A percentile compares a stretch with the other conserved stretches of the same genome.
Evolutionary conservation across 345 rosid species (phyloP).

Genomic region (Clausena lansium): DNA sequence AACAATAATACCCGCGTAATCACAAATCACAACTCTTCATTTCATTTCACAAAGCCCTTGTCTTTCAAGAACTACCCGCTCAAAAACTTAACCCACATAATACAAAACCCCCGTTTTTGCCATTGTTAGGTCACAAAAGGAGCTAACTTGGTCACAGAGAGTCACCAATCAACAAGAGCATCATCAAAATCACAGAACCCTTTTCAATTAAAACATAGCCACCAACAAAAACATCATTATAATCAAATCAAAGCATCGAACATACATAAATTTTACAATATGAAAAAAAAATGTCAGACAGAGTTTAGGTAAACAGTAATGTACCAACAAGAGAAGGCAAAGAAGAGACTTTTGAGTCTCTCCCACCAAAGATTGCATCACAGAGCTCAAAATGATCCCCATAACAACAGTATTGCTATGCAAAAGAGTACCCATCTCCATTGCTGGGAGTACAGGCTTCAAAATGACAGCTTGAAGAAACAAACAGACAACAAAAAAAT

Average conservation of each 20-base stretch:
- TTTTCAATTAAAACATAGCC: not conserved
- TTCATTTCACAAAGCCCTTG: not conserved
- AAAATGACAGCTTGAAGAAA: not conserved
- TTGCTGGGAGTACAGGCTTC: not conserved
- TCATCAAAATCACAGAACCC: not conserved
- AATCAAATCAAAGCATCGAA: not conserved
- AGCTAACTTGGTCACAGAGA: not conserved
- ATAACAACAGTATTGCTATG: not conserved
- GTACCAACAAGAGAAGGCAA: constrained; percentile 12
- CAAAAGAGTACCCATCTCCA: not conserved
- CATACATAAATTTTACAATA: not conserved
- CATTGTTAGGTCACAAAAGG: not conserved
- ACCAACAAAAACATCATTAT: not conserved
- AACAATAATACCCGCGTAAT: not conserved
- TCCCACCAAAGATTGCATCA: not conserved
- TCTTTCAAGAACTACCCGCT: not conserved
- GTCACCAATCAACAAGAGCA: not conserved
- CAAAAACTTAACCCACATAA: not conserved
- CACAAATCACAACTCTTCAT: not conserved
- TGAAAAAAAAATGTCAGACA: not conserved
- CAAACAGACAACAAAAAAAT: not conserved
- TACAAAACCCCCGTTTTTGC: not conserved
- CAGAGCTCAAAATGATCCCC: not conserved
- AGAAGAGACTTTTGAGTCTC: not conserved
- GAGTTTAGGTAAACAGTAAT: not conserved